phyloP scores from a whole-genome alignment of 805 yeast genomes.

The Cyberlindnera maritima region DNA sequence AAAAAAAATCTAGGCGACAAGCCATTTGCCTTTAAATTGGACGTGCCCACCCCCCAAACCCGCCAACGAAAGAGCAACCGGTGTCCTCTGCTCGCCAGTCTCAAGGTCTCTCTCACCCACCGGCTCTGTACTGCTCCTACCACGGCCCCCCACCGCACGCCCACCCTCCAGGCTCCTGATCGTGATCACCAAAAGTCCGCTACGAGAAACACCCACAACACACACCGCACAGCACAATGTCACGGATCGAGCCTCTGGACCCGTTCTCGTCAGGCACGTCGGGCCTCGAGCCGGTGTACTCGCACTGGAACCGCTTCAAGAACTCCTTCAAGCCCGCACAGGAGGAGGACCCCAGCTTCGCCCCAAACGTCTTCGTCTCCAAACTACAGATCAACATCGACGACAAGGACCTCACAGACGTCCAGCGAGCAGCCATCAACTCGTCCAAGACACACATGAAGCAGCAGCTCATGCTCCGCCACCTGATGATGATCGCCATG shows the following conservation, averaged over 20 bases:
- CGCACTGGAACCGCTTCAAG: conserved; percentile 16
- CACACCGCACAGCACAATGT: not conserved
- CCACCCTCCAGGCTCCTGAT: too few species aligned
- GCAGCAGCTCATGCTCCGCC: conserved; percentile 44
- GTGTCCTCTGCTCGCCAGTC: too few species aligned
- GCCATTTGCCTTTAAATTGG: not conserved
- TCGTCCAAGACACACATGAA: conserved; percentile 34
- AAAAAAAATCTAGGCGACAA: too few species aligned
- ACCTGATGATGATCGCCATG: conserved; percentile 70
- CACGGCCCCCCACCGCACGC: too few species aligned
- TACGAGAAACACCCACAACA: not conserved
- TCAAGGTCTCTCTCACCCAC: too few species aligned
- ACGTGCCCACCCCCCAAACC: too few species aligned
- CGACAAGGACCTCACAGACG: conserved; percentile 12
- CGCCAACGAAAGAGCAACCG: too few species aligned
- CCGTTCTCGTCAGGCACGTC: conserved; percentile 10
- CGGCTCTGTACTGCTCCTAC: too few species aligned
- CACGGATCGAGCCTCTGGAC: conserved; percentile 6
- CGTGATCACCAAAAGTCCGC: too few species aligned
- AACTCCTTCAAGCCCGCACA: conserved; percentile 19
- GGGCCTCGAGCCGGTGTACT: conserved; percentile 9
- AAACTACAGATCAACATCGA: conserved; percentile 9
- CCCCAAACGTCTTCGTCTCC: conserved; percentile 14
- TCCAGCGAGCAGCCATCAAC: conserved; percentile 23
- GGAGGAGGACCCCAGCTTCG: conserved; percentile 11